A percentile compares a stretch with the other conserved stretches of the same genome.
phyloP scores from a whole-genome alignment of 2,329 filamentous ascomycete species.

The Colletotrichum lentis region DNA sequence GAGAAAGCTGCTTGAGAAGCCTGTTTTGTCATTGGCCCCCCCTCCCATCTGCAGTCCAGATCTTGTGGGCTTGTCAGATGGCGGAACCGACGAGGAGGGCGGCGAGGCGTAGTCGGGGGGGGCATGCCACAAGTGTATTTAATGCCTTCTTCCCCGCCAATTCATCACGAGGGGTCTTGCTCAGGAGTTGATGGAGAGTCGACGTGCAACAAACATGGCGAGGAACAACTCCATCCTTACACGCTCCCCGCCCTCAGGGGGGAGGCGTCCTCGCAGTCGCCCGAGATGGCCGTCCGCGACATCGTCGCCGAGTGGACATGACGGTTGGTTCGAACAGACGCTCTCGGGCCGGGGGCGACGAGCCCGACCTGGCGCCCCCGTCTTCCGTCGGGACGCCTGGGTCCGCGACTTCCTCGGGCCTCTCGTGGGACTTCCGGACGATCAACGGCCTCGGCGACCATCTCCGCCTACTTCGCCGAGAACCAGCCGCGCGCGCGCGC shows the following conservation, averaged over 20 bases:
- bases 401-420: conserved; percentile 66
- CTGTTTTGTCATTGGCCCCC: too few species aligned
- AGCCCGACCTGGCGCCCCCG: neutral
- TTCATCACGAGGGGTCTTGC: neutral
- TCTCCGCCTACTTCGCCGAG: conserved; percentile 20
- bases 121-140: too few species aligned
- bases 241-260: conserved; percentile 17
- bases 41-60: too few species aligned
- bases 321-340: conserved; percentile 2
- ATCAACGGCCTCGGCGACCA: conserved; percentile 17
- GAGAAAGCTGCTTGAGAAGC: too few species aligned
- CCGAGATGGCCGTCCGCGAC: neutral
- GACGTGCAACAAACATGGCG: conserved; percentile 1
- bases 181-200: neutral
- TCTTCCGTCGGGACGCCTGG: conserved; percentile 57
- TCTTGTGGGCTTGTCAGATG: too few species aligned
- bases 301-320: conserved; percentile 12
- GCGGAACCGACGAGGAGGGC: too few species aligned
- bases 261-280: conserved; percentile 12
- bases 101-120: too few species aligned
- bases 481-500: conserved; percentile 5
- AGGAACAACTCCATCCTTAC: conserved; percentile 6
- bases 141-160: neutral
- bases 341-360: neutral
- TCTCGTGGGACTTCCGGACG: conserved; percentile 63